Conservation (phyloP, 441 rosid genomes). For the Croton laevigatus region DNA sequence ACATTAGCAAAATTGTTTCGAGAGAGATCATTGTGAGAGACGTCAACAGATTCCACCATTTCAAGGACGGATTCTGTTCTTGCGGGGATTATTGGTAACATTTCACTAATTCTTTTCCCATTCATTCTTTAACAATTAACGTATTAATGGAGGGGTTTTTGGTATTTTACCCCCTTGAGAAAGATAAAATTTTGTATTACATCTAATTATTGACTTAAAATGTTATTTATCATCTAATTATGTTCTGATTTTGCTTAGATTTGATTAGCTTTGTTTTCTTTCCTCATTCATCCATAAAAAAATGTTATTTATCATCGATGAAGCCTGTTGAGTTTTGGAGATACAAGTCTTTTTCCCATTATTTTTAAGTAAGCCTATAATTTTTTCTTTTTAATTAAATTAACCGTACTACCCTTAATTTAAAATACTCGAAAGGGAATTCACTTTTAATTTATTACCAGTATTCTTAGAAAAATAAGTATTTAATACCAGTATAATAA, state of each 20-base stretch:
- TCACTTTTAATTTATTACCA: no score
- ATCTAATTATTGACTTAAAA: not conserved
- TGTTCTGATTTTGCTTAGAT: no score
- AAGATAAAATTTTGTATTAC: not conserved
- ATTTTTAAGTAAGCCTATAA: no score
- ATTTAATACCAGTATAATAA: no score
- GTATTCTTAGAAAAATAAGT: no score
- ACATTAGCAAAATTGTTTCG: slow-evolving; percentile 47
- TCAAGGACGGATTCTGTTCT: slow-evolving; percentile 60
- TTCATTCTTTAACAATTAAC: not conserved
- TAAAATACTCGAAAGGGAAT: no score
- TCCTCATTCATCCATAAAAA: no score
- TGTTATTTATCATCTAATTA: no score
- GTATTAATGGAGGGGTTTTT: not conserved
- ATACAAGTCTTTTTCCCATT: no score
- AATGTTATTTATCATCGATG: not conserved
- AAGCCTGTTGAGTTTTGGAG: not conserved
- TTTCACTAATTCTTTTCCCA: not conserved
- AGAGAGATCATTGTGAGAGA: slow-evolving; percentile 68
- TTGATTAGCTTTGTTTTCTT: no score
- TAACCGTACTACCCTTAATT: no score
- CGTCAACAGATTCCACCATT: slow-evolving; percentile 62
- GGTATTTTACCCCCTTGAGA: not conserved
- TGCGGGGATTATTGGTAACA: slow-evolving; percentile 68
- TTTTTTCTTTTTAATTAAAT: no score